Evolutionary conservation across 805 yeast genomes (phyloP).

Genomic region (Blastobotrys peoriensis): DNA sequence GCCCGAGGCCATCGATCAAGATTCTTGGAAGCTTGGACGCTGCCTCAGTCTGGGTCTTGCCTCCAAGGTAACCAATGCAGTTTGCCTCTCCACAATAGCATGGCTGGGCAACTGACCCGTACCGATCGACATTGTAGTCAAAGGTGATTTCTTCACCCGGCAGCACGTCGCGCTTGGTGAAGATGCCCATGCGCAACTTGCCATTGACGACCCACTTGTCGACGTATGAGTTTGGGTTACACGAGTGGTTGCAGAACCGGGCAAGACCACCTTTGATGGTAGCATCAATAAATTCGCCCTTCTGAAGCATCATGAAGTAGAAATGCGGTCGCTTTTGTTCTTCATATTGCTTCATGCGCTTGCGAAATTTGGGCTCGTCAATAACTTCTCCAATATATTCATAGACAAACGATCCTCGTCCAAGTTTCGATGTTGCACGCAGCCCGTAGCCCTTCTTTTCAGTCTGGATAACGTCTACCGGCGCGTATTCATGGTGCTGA

Average conservation of each 20-base stretch:
- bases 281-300: conserved; percentile 91
- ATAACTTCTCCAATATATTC: conserved; percentile 95
- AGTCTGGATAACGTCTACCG: conserved; percentile 76
- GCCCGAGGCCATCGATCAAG: conserved; percentile 80
- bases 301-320: conserved; percentile 93
- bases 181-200: conserved; percentile 88
- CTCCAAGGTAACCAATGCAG: conserved; percentile 92
- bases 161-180: conserved; percentile 66
- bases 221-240: conserved; percentile 90
- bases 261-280: conserved; percentile 84
- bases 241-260: conserved; percentile 90
- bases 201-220: conserved; percentile 97
- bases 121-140: conserved; percentile 91
- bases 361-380: conserved; percentile 67
- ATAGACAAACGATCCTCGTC: conserved; percentile 66
- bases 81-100: conserved; percentile 92
- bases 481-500: conserved; percentile 67
- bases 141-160: conserved; percentile 88
- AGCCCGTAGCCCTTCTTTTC: conserved; percentile 87
- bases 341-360: conserved; percentile 71
- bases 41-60: conserved; percentile 93
- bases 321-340: conserved; percentile 66
- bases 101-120: conserved; percentile 90
- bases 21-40: conserved; percentile 78
- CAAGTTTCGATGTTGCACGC: conserved; percentile 56